Base-by-base conservation (phyloP, 2,329 filamentous ascomycete genomes). In the Furcasterigmium sp. region DNA sequence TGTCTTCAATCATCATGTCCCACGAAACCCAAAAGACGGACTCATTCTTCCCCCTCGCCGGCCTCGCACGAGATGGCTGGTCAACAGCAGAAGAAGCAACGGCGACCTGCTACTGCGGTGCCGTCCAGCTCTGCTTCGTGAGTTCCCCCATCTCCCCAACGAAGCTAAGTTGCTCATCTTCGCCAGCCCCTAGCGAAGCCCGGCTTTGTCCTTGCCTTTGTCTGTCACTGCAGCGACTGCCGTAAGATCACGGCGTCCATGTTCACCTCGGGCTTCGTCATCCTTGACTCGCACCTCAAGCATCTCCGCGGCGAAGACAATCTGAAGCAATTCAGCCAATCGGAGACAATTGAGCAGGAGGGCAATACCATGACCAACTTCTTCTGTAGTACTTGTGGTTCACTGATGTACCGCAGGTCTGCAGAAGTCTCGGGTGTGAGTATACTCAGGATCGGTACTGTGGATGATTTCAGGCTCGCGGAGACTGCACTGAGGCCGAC, bases 211-310 rank as follows among this genome's bases (percentile, higher is more conserved):
- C 59, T 62, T 47, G 71, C 64, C 9, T 81, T 81, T 53, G 53
- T 82, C 51, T 84, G 78, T 60, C 68, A 84, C 62, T 84, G 79
- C 57, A 56, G 61, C 23, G 78, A 84, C 60, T 82, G 78, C 59
- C 76, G 67, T 53, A 84, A 84, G 51, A 67, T 84, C 47, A 82
- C 76, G 0, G 76, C 78, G 0, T 79, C 77, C 0, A 79, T 80
- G 73, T 81, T 79, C 57, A 72, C 76, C 3, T 73, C 75, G 42
- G 81, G 79, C 60, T 79, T 83, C 53, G 65, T 67, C 46, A 58
- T 80, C 28, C 49, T 54, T 13, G 65, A 78, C 53, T 52, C 55
- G 1, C 45, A 70, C 45, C 50, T 80, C 0, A 67, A 56, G 37
- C 70, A 79, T 49, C 8, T 75, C 0, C 73, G 77, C 9, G 78